A percentile compares a stretch with the other conserved stretches of the same genome.
These are phyloP conservation scores for Syncephalastrum monosporum DNA, from an alignment of 371 early-diverging fungal genomes.

Conservation along the genomic window DNA sequence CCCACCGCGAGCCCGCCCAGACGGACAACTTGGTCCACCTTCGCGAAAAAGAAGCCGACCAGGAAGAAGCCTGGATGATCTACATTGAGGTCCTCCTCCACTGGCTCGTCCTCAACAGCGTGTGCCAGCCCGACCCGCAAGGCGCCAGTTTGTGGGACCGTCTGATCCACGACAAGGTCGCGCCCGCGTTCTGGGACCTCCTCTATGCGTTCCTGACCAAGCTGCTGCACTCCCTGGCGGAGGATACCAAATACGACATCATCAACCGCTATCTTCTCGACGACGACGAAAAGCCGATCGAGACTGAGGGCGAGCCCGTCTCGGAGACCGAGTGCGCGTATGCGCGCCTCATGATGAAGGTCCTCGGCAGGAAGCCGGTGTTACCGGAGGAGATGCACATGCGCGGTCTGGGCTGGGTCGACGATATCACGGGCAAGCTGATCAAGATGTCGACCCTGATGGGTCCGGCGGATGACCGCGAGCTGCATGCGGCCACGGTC, in stretches of 20 bases:
- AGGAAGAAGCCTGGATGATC: slow-evolving; percentile 29
- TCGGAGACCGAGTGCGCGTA: slow-evolving; percentile 17
- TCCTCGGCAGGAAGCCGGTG: slow-evolving; percentile 26
- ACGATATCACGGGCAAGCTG: slow-evolving; percentile 36
- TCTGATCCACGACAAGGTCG: slow-evolving; percentile 16
- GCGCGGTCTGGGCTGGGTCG: slow-evolving; percentile 50
- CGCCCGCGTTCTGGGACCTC: slow-evolving; percentile 33
- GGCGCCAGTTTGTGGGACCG: slow-evolving; percentile 34
- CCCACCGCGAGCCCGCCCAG: slow-evolving; percentile 5
- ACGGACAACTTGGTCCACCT: not conserved
- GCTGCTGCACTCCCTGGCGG: slow-evolving; percentile 25
- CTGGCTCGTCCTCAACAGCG: slow-evolving; percentile 42
- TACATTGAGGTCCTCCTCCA: slow-evolving; percentile 44
- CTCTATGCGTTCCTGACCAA: slow-evolving; percentile 34
- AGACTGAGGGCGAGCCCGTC: not conserved
- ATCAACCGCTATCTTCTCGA: slow-evolving; percentile 36
- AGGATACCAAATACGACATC: slow-evolving; percentile 31
- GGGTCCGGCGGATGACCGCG: not conserved
- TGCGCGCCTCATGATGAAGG: slow-evolving; percentile 11
- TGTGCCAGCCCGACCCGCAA: slow-evolving; percentile 18
- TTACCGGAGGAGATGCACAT: slow-evolving; percentile 44
- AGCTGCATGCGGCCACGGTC: not conserved
- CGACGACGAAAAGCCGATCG: slow-evolving; percentile 11
- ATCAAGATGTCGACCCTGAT: slow-evolving; percentile 14
- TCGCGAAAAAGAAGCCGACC: slow-evolving; percentile 2